These are phyloP conservation scores for Volvox reticuliferus DNA, from an alignment of 139 green algal genomes.

Conservation along the genomic window DNA sequence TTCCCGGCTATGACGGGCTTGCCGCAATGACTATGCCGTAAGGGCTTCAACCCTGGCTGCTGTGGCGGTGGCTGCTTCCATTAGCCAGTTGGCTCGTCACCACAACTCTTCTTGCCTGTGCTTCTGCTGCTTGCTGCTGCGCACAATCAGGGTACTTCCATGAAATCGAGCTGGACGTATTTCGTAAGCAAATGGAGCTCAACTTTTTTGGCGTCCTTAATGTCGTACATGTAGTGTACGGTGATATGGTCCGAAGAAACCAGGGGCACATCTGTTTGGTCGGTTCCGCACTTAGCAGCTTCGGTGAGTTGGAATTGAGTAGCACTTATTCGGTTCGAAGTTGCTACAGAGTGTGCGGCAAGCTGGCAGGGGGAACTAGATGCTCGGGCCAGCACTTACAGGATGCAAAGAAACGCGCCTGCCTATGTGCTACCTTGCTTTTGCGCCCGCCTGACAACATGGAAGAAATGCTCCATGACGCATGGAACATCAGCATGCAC, in stretches of 20 bases:
- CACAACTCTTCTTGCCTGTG: not conserved
- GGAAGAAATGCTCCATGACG: too few relatives aligned
- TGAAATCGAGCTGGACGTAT: constrained; percentile 64
- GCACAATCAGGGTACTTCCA: constrained; percentile 77
- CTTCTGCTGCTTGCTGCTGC: not conserved
- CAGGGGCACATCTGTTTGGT: constrained; percentile 79
- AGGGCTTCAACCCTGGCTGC: not conserved
- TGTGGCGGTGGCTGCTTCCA: not conserved
- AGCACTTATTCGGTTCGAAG: too few relatives aligned
- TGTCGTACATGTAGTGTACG: constrained; percentile 70
- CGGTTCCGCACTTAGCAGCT: constrained; percentile 65
- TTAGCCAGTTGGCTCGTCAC: not conserved
- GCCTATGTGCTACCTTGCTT: too few relatives aligned
- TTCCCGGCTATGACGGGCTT: not conserved
- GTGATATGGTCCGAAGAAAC: constrained; percentile 76
- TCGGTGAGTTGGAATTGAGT: constrained; percentile 50
- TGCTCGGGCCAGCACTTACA: too few relatives aligned
- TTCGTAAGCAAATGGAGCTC: constrained; percentile 76
- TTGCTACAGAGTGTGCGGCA: too few relatives aligned
- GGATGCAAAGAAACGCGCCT: too few relatives aligned
- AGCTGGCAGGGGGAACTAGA: too few relatives aligned
- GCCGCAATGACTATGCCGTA: not conserved
- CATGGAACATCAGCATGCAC: too few relatives aligned
- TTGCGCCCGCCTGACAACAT: too few relatives aligned
- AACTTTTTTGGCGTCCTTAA: constrained; percentile 88